Conservation (phyloP, 2,329 filamentous ascomycete species). For the Hypoxylon sp. region DNA sequence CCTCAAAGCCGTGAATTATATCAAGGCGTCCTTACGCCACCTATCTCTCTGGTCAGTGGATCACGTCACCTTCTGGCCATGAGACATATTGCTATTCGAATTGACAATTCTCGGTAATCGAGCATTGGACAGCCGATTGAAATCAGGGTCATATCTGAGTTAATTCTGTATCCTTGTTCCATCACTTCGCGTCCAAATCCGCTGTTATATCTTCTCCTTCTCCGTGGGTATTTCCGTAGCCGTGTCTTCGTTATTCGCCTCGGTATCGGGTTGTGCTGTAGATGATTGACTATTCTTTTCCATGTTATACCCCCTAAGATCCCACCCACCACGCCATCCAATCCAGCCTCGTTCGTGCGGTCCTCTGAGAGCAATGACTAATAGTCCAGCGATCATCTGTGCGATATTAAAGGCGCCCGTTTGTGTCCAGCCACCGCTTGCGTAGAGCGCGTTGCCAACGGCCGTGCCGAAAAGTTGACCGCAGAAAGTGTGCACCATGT, state of each 20-base stretch:
- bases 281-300: constrained; percentile 19
- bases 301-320: constrained; percentile 38
- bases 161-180: too few species aligned
- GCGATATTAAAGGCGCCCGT: constrained; percentile 50
- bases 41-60: too few species aligned
- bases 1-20: too few species aligned
- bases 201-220: constrained; percentile 12
- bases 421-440: constrained; percentile 49
- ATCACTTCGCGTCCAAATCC: not conserved
- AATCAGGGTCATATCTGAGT: too few species aligned
- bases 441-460: constrained; percentile 50
- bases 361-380: constrained; percentile 43
- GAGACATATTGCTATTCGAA: too few species aligned
- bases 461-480: constrained; percentile 52
- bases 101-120: too few species aligned
- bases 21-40: too few species aligned
- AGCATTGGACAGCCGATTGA: too few species aligned
- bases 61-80: too few species aligned
- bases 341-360: constrained; percentile 51
- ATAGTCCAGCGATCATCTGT: constrained; percentile 45
- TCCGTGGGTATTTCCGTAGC: constrained; percentile 19
- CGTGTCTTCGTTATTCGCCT: constrained; percentile 20
- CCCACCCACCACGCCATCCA: constrained; percentile 51
- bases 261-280: constrained; percentile 18
- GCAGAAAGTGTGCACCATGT: constrained; percentile 52